Percentiles rank a stretch among this genome's conserved stretches.
These are phyloP conservation scores for Trichoderma aggressivum DNA, from an alignment of 2,329 filamentous ascomycete species.

Conservation along the genomic window DNA sequence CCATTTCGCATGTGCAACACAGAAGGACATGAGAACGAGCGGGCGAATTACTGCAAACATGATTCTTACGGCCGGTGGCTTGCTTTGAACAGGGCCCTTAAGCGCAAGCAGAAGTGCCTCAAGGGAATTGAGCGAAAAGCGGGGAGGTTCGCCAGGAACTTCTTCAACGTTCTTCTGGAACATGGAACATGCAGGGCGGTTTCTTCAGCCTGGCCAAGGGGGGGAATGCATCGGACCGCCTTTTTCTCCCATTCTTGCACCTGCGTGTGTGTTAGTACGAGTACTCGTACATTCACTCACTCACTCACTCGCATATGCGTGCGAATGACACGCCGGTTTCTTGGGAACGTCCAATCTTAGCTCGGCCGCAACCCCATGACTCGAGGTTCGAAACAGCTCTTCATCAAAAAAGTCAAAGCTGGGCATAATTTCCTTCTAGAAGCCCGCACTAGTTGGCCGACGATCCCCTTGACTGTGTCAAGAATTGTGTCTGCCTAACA, in stretches of 20 bases:
- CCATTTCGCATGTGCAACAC: background rate
- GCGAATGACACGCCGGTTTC: background rate
- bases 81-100: background rate
- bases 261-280: background rate
- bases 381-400: conserved; percentile 5
- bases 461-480: background rate
- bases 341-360: background rate
- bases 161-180: conserved; percentile 9
- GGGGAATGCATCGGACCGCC: conserved; percentile 3
- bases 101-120: background rate
- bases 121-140: background rate
- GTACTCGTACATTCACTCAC: background rate
- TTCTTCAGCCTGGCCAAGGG: conserved; percentile 10
- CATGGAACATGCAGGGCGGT: conserved; percentile 16
- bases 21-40: background rate
- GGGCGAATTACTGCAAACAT: background rate
- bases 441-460: background rate
- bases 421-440: conserved; percentile 1
- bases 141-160: background rate
- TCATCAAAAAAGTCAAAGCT: background rate
- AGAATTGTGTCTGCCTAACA: background rate
- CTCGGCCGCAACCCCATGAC: background rate
- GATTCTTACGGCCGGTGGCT: background rate
- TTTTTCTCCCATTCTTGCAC: background rate
- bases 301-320: background rate